Evolutionary conservation across 305 asterid genomes (phyloP), one percentile per base, ranked within the genome.

Genomic region (Fraxinus greggii): DNA sequence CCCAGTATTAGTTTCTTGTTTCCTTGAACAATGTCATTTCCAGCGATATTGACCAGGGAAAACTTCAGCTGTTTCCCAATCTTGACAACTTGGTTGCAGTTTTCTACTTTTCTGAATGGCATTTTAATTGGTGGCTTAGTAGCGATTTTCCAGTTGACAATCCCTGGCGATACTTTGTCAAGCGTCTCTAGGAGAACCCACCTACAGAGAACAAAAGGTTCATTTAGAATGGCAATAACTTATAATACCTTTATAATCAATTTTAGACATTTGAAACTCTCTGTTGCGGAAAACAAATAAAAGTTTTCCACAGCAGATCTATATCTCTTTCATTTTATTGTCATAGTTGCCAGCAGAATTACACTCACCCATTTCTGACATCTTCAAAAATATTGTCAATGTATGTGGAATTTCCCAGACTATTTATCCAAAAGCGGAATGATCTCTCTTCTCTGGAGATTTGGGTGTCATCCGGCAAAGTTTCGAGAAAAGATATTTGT

Each of bases 81-180:
- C 89, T 90, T 94, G 89, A 95, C 90, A 45, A 95, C 99, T 88
- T 94, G 99, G 87, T 95, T 95, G 92, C 99, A 95, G 61, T 95
- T 95, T 86, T 95, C 99, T 73, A 95, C 99, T 92, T 95, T 94
- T 79, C 97, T 86, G 89, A 94, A 95, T 78, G 98, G 99, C 98
- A 93, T 93, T 87, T 92, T 91, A 79, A 95, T 94, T 67, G 99
- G 99, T 83, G 99, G 99, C 88, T 89, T 93, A 48, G 97, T 89
- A 83, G 98, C 92, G 32, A 91, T 84, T 89, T 92, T 95, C 99
- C 98, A 94, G 74, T 93, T 93, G 51, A 95, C 99, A 48, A 90
- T 92, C 80, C 98, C 97, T 19, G 97, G 97, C 38, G 98, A 94
- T 76, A 92, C 91, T 90, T 92, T 95, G 86, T 94, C 99, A 38